These are phyloP conservation scores for Rosa rugosa DNA, from an alignment of 306 rosid species.

Conservation along the genomic window DNA sequence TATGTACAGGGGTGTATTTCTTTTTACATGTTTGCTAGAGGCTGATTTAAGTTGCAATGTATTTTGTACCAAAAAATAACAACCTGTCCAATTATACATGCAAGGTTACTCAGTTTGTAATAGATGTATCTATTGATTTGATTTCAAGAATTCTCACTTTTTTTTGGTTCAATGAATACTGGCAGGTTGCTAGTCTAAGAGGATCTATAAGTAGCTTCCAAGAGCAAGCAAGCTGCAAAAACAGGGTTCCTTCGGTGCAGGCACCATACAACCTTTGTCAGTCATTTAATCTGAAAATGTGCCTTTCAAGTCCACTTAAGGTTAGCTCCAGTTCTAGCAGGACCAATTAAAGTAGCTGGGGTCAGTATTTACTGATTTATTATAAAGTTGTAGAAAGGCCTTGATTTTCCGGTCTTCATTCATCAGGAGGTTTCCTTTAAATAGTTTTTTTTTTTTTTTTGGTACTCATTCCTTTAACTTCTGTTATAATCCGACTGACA, in stretches of 20 bases:
- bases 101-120: constrained; percentile 6
- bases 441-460: not conserved
- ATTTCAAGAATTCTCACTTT: constrained; percentile 15
- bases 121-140: not conserved
- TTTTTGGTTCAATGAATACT: constrained; percentile 18
- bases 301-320: constrained; percentile 74
- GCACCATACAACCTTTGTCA: constrained; percentile 63
- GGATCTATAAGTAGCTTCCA: constrained; percentile 96
- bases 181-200: constrained; percentile 93
- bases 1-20: not conserved
- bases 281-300: constrained; percentile 64
- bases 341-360: constrained; percentile 22
- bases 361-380: no score
- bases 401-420: not conserved
- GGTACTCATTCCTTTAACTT: not conserved
- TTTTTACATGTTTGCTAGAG: not conserved
- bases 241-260: constrained; percentile 67
- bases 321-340: constrained; percentile 43
- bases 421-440: constrained; percentile 14
- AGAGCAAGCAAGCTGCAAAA: constrained; percentile 97
- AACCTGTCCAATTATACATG: not conserved
- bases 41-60: not conserved
- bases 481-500: not conserved
- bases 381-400: not conserved
- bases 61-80: not conserved